Evolutionary conservation across 176 grass and related monocot genomes (phyloP).

Genomic region (Pontederia crassipes): DNA sequence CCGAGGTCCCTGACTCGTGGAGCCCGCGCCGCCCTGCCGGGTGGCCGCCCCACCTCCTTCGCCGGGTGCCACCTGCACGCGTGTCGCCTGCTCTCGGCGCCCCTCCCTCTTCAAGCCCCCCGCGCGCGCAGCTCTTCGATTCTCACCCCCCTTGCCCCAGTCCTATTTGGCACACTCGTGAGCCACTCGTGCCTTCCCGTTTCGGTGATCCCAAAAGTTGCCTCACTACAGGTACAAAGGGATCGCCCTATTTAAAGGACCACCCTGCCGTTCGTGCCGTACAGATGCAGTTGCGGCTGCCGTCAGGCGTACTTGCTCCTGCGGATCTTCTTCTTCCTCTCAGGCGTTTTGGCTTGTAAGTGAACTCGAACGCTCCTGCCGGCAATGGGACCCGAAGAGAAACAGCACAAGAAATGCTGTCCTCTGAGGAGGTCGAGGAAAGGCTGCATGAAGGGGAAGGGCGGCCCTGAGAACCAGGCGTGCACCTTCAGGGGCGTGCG

Average conservation of each 20-base stretch:
- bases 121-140: not conserved
- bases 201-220: too few relatives aligned
- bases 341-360: too few relatives aligned
- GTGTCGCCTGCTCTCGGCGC: not conserved
- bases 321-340: too few relatives aligned
- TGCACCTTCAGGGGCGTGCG: slow-evolving; percentile 71
- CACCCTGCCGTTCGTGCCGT: slow-evolving; percentile 4
- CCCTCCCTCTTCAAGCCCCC: not conserved
- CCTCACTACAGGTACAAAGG: slow-evolving; percentile 7
- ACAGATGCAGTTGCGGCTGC: not conserved
- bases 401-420: slow-evolving; percentile 43
- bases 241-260: not conserved
- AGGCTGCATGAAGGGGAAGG: slow-evolving; percentile 94
- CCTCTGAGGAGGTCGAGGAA: slow-evolving; percentile 65
- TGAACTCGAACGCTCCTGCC: too few relatives aligned
- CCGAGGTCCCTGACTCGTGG: slow-evolving; percentile 1
- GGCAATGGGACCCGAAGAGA: not conserved
- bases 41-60: not conserved
- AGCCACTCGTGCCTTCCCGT: too few relatives aligned
- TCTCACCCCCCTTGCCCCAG: not conserved
- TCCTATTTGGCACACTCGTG: not conserved
- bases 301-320: not conserved
- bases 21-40: slow-evolving; percentile 1
- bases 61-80: not conserved
- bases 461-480: slow-evolving; percentile 70